Conservation (phyloP, 2,329 filamentous ascomycete species). For the Talaromyces sp. region DNA sequence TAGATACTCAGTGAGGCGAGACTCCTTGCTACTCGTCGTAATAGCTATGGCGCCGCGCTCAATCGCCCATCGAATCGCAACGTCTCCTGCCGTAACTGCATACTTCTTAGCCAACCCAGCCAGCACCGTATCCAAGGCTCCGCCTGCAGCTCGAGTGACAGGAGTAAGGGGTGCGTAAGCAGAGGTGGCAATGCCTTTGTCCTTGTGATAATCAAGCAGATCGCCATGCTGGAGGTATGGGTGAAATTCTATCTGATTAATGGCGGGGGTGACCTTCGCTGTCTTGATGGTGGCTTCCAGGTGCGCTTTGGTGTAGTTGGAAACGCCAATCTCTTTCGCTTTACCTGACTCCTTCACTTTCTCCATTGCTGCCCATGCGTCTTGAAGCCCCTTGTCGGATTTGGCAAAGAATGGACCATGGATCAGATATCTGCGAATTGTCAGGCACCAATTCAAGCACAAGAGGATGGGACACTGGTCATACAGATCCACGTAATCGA, state of each 20-base stretch:
- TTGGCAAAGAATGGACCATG: slow-evolving; percentile 38
- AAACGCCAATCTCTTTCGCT: slow-evolving; percentile 49
- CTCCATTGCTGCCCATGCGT: slow-evolving; percentile 50
- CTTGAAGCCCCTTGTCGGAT: not conserved
- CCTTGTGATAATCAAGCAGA: slow-evolving; percentile 37
- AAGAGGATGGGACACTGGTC: slow-evolving; percentile 60
- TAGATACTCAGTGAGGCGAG: slow-evolving; percentile 55
- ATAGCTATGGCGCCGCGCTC: slow-evolving; percentile 56
- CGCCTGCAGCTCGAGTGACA: slow-evolving; percentile 50
- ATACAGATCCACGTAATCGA: slow-evolving; percentile 65
- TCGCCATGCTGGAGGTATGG: slow-evolving; percentile 50
- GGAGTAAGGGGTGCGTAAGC: slow-evolving; percentile 45
- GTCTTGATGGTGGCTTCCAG: slow-evolving; percentile 45
- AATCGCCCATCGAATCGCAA: slow-evolving; percentile 56
- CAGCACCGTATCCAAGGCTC: slow-evolving; percentile 52
- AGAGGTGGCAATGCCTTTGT: slow-evolving; percentile 37
- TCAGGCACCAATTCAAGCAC: slow-evolving; percentile 44
- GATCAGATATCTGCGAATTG: slow-evolving; percentile 54
- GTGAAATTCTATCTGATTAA: slow-evolving; percentile 50
- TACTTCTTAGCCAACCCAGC: slow-evolving; percentile 55
- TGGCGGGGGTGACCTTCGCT: slow-evolving; percentile 42
- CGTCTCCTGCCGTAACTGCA: slow-evolving; percentile 53
- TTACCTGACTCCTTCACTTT: slow-evolving; percentile 39
- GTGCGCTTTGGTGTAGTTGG: slow-evolving; percentile 48
- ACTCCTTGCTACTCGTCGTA: slow-evolving; percentile 58